Evolutionary conservation across 106 monocot species (phyloP), one percentile per base, ranked within the genome.

Genomic region (Dioscorea dumetorum): DNA sequence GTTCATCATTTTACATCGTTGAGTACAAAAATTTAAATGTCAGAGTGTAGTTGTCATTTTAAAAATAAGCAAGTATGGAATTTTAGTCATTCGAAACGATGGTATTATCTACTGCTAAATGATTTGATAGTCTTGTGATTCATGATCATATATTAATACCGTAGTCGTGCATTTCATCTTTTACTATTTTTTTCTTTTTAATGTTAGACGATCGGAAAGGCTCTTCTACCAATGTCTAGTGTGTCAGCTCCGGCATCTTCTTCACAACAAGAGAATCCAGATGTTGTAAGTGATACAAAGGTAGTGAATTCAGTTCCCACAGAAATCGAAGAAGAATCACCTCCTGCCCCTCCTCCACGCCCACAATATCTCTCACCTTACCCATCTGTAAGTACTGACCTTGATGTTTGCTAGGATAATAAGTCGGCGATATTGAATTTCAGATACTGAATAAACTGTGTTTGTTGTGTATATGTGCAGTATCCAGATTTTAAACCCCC

Each of bases 181-280:
- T 51, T 4, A n/a, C n/a, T n/a, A n/a, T n/a, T 8, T 12, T 22
- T 21, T 20, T 65, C n/a, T 33, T 57, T 8, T 33, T 24, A 28
- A 24, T 57, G 28, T 67, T 63, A 88, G 88, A 77, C 69, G 73
- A 88, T 88, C 70, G 88, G 83, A 1, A 88, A 84, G 68, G 75
- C 79, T 54, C 69, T 88, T 67, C 81, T 81, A 51, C 88, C 88
- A 53, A 48, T 24, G 48, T 28, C 78, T 63, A 76, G 67, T 34
- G 62, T 84, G 32, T 76, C 88, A 50, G 63, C 79, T 70, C 76
- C 76, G 24, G 58, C 64, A 48, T 33, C 67, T 32, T 32, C 67
- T 50, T 0, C 74, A 8, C 52, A 14, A 12, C 32, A 8, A 15
- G 66, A 58, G 18, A 33, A 63, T 18, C 1, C 54, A n/a, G n/a